Base-by-base conservation (phyloP, 176 grass and related monocot species). In the Carex cristatella region DNA sequence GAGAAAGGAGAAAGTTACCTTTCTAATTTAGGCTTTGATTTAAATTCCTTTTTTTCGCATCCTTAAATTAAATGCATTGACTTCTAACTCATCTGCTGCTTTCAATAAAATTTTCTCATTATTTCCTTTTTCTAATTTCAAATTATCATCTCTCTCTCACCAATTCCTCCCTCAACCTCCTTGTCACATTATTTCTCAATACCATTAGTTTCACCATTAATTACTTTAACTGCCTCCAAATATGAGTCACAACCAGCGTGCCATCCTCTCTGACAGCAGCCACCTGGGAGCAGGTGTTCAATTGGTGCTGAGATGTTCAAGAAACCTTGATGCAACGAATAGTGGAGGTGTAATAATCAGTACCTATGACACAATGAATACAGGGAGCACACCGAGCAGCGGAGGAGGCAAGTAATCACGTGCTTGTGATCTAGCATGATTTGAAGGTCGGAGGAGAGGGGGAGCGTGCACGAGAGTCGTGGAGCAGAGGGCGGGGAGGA, bases 1-100 rank as follows among this genome's bases (percentile, higher is more conserved):
- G 73, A 63, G 74, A 81, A 65, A 31, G 59, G 63, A 61, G 49
- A 28, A 11, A 57, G 6, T 81, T 88, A 94, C 92, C 92, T 88
- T 90, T 88, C 27, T 23, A 61, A 68, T 60, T 88, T 84, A 83
- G 49, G 27, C 51, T 33, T 28, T 16, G 62, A 30, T 83, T 83
- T 40, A 38, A 58, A 54, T 37, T 66, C 84, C 82, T 85, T 48
- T 7, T 28, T 75, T 7, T 65, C 56, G 27, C 58, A 37, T 33
- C 80, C 70, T 58, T 74, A 48, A 35, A 54, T 73, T 74, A 48
- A 35, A 54, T 73, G 14, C 66, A 14, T 57, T 63, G 27, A 66
- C 58, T 46, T 55, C 69, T 7, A 27, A 19, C 35, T 69, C 61
- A 83, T 74, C n/a, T 87, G 42, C 49, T 75, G 46, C 74, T 35